Conservation (phyloP, 108 stramenopile genomes). For the Cyclotella choctawhatcheeana region DNA sequence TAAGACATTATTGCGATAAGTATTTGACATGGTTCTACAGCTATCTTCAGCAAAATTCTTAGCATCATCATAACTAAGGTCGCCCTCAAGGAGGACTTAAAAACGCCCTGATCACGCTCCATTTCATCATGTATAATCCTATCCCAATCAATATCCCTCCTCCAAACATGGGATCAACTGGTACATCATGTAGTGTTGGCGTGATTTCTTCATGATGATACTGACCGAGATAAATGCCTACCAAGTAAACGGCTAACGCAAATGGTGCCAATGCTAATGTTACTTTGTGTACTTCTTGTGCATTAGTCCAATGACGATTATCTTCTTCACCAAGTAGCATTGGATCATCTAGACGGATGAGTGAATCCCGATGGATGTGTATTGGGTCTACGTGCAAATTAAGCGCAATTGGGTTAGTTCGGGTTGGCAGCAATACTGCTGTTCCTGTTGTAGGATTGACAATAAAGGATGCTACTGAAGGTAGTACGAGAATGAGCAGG, state of each 20-base stretch:
- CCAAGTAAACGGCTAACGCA: slow-evolving; percentile 25
- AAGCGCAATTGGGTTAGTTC: not conserved
- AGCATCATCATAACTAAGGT: not conserved
- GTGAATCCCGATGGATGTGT: slow-evolving; percentile 33
- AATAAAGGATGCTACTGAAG: slow-evolving; percentile 3
- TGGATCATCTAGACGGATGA: slow-evolving; percentile 30
- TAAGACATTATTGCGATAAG: no score
- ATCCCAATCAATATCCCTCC: slow-evolving; percentile 21
- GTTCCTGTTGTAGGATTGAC: not conserved
- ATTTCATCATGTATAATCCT: slow-evolving; percentile 30
- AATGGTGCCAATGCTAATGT: slow-evolving; percentile 35
- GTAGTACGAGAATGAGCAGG: slow-evolving; percentile 1
- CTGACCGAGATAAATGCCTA: slow-evolving; percentile 29
- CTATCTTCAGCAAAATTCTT: not conserved
- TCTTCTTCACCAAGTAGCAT: slow-evolving; percentile 9
- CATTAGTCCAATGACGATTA: not conserved
- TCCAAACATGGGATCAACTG: slow-evolving; percentile 33
- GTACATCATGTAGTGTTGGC: not conserved
- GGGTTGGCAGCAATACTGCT: not conserved
- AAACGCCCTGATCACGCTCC: slow-evolving; percentile 30
- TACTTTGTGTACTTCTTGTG: slow-evolving; percentile 18
- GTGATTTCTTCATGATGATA: not conserved
- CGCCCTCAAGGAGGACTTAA: slow-evolving; percentile 37
- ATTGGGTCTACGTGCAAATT: slow-evolving; percentile 39
- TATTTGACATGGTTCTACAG: no score